Conservation (phyloP, 2,329 filamentous ascomycete species). For the Ceratocystis papillata region DNA sequence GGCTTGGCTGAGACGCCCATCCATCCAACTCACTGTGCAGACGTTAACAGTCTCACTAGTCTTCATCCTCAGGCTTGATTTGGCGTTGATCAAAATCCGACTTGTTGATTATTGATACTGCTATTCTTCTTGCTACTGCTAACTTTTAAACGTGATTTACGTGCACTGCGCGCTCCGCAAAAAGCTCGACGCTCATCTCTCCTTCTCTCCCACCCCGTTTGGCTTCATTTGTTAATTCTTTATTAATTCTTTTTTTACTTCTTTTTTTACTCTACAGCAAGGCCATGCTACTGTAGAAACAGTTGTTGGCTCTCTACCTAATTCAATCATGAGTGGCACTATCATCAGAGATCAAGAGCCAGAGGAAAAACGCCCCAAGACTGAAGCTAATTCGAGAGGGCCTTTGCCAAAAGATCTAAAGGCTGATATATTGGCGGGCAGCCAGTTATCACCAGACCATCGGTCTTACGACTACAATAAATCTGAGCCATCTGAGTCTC, state of each 20-base stretch:
- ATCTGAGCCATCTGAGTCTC: not conserved
- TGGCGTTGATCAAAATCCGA: not conserved
- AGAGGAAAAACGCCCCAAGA: not conserved
- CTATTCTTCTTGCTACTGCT: not conserved
- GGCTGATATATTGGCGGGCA: not conserved
- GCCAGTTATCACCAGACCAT: conserved; percentile 3
- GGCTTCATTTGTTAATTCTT: not conserved
- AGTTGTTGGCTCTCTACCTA: not conserved
- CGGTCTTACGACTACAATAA: not conserved
- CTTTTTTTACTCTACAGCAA: not conserved
- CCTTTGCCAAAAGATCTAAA: not conserved
- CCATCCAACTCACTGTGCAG: not conserved
- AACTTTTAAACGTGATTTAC: not conserved
- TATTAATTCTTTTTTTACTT: not conserved
- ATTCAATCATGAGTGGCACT: conserved; percentile 8
- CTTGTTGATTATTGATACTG: conserved; percentile 6
- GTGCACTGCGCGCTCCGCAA: not conserved
- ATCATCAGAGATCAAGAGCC: not conserved
- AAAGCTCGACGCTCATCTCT: not conserved
- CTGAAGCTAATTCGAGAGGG: not conserved
- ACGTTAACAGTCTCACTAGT: not conserved
- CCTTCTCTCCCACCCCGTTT: not conserved
- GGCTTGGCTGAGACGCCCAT: not conserved
- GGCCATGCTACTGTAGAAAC: conserved; percentile 7
- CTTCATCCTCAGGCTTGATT: conserved; percentile 4